Conservation (phyloP, 441 rosid genomes). For the Gossypium davidsonii region DNA sequence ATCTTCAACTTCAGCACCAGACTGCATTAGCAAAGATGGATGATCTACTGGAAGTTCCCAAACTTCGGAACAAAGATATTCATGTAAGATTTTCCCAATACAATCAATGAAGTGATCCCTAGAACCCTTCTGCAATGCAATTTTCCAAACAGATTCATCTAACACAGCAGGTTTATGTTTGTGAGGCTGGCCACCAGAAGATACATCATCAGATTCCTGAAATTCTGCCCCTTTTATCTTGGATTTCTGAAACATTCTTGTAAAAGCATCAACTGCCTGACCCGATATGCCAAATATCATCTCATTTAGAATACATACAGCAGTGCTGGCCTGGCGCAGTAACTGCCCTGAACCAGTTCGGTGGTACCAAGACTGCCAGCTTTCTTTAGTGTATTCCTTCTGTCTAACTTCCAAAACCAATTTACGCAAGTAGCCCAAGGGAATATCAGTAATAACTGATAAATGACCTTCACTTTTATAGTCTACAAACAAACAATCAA, state of each 20-base stretch:
- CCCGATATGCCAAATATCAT: slow-evolving; percentile 79
- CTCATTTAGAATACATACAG: slow-evolving; percentile 83
- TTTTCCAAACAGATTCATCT: slow-evolving; percentile 47
- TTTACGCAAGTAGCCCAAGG: slow-evolving; percentile 54
- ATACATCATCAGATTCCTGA: slow-evolving; percentile 19
- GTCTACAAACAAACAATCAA: slow-evolving; percentile 44
- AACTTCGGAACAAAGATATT: slow-evolving; percentile 73
- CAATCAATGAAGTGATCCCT: slow-evolving; percentile 61
- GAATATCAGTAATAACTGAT: slow-evolving; percentile 68
- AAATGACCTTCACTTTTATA: slow-evolving; percentile 48
- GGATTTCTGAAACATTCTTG: slow-evolving; percentile 52
- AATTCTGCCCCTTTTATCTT: slow-evolving; percentile 24
- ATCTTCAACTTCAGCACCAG: slow-evolving; percentile 40
- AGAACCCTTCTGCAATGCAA: slow-evolving; percentile 38
- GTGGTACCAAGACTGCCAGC: slow-evolving; percentile 81
- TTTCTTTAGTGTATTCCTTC: slow-evolving; percentile 60
- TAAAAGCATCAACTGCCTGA: slow-evolving; percentile 45
- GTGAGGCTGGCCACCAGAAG: slow-evolving; percentile 16
- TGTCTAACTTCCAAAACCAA: slow-evolving; percentile 69
- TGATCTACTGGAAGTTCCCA: slow-evolving; percentile 81
- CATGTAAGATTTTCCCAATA: slow-evolving; percentile 80
- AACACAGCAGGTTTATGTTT: slow-evolving; percentile 7
- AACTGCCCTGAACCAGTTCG: slow-evolving; percentile 75
- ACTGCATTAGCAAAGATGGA: slow-evolving; percentile 26
- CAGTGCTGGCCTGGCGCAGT: slow-evolving; percentile 76